Evolutionary conservation across 108 stramenopile genomes (phyloP), one percentile per base, ranked within the genome.

Genomic region (Pelagomonas calceolata): DNA sequence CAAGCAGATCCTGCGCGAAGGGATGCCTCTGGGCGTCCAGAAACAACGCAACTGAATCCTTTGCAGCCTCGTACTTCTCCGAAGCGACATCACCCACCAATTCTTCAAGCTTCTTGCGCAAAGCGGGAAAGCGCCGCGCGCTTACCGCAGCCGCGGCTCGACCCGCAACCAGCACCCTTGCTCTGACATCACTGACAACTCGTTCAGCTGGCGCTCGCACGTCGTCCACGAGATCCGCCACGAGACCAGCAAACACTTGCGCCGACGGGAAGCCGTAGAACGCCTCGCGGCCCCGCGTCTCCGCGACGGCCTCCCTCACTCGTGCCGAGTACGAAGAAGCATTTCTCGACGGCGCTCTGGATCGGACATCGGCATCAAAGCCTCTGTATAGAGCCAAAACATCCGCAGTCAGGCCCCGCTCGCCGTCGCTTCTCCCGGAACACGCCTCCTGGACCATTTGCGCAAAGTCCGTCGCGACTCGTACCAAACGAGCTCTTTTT

Each of bases 1-100:
- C 34, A 15, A 85, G 73, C 9, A 71, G 75, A 45, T 83, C 84
- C 64, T 83, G 79, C 0, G 84, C 79, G 34, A 81, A 73, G 32
- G 45, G 74, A 21, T 67, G 71, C 36, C 83, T 81, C 14, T 76
- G 60, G 45, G 83, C 77, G 71, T 76, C 70, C 65, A 85, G 83
- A 18, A 85, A 72, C 46, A 79, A 43, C 64, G 34, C 44, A 30
- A 85, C 81, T 51, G 82, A 51, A 29, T 82, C 82, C 7, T 80
- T 81, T 4, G 84, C 79, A 63, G 76, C 83, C 33, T 83, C 68
- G 46, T 78, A 72, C 39, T 78, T 63, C 75, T 75, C 75, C 46
- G 79, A 69, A 36, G 66, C 66, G 66, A 36, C 30, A 33, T 39
- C 34, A 35, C 45, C 43, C 21, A 33, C 64, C 16, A 65, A 64